Conservation (phyloP, 2,329 filamentous ascomycete genomes). For the Ascochyta viciae-villosae region DNA sequence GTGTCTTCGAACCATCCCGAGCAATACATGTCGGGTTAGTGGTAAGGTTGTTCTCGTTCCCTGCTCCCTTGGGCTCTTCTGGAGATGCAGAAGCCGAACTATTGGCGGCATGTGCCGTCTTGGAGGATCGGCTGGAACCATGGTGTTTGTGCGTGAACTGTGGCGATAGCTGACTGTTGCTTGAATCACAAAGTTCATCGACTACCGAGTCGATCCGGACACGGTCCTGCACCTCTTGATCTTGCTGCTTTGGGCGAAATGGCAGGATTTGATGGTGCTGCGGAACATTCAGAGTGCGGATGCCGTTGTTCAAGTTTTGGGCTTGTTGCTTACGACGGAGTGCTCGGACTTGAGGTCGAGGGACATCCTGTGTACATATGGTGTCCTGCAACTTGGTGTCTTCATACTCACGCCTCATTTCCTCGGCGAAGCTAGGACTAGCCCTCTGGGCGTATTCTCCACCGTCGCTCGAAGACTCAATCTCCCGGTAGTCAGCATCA, state of each 20-base stretch:
- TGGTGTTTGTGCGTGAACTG: not conserved
- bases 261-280: slow-evolving; percentile 3
- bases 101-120: not conserved
- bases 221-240: not conserved
- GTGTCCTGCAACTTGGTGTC: not conserved
- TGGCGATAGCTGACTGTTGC: not conserved
- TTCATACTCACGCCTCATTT: not conserved
- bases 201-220: not conserved
- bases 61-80: not conserved
- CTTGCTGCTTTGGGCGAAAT: slow-evolving; percentile 4
- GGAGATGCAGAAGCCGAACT: not conserved
- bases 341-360: not conserved
- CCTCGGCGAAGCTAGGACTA: not conserved
- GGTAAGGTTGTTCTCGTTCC: not conserved
- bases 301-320: not conserved
- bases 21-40: slow-evolving; percentile 16
- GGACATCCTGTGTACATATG: not conserved
- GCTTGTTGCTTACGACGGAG: not conserved
- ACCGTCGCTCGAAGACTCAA: not conserved
- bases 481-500: not conserved
- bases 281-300: not conserved
- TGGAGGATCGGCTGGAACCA: not conserved
- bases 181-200: slow-evolving; percentile 3
- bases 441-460: no score
- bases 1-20: slow-evolving; percentile 2